Percentiles rank a stretch among this genome's conserved stretches.
Conservation (phyloP, 169 alveolate species). For the Babesia caballi region DNA sequence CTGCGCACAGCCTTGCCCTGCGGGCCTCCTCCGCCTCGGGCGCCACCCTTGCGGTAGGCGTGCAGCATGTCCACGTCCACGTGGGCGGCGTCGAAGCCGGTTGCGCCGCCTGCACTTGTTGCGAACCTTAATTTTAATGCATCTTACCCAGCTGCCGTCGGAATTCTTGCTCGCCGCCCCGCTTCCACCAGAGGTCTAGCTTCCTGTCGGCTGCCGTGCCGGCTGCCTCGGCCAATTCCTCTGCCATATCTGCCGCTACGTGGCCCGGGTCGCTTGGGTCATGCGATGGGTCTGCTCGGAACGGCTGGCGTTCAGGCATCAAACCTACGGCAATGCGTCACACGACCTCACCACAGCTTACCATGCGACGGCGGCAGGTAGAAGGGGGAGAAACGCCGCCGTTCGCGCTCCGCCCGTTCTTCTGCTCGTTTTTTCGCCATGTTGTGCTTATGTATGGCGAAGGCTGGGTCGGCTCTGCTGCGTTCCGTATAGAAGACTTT, state of each 20-base stretch:
- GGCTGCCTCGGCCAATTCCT: neutral
- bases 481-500: conserved; percentile 66
- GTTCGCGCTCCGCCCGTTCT: conserved; percentile 37
- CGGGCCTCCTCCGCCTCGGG: conserved; percentile 84
- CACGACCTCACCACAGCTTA: neutral
- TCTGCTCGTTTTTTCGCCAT: conserved; percentile 62
- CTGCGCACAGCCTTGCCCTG: conserved; percentile 78
- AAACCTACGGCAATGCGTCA: conserved; percentile 1
- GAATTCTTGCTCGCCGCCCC: conserved; percentile 53
- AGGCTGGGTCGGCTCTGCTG: conserved; percentile 65
- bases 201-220: conserved; percentile 53
- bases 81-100: conserved; percentile 71
- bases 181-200: conserved; percentile 70
- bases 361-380: conserved; percentile 69
- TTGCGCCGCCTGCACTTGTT: conserved; percentile 62
- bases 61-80: conserved; percentile 75
- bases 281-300: neutral
- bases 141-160: conserved; percentile 50
- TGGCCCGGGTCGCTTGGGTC: neutral
- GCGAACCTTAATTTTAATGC: neutral
- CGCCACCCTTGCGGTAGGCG: conserved; percentile 77
- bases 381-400: conserved; percentile 72
- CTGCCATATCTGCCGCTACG: neutral
- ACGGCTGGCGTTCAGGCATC: conserved; percentile 53
- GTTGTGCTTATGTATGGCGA: conserved; percentile 69